phyloP scores from a whole-genome alignment of 176 grass and related monocot genomes.

The Rhipidocladum racemiflorum region DNA sequence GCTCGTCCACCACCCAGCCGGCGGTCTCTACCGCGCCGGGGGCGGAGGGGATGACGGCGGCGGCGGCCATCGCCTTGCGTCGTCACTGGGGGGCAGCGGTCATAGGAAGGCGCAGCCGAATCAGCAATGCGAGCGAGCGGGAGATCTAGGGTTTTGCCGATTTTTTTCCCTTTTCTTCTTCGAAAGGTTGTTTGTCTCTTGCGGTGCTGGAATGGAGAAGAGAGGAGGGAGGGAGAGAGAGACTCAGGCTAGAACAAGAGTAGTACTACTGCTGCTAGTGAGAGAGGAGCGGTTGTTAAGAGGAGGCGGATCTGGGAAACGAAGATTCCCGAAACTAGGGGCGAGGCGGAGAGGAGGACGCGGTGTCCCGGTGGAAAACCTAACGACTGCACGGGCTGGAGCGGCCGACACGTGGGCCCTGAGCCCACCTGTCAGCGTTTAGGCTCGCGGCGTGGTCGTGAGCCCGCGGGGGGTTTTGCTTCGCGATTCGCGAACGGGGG shows the following conservation, averaged over 20 bases:
- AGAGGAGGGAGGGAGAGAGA: neutral
- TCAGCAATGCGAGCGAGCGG: conserved; percentile 26
- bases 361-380: neutral
- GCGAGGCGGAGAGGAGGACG: conserved; percentile 4
- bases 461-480: neutral
- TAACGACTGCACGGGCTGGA: neutral
- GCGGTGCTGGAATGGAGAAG: conserved; percentile 4
- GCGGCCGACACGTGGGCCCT: neutral
- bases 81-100: conserved; percentile 21
- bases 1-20: conserved; percentile 55
- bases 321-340: conserved; percentile 36
- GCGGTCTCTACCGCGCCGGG: conserved; percentile 19
- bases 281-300: neutral
- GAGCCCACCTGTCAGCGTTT: neutral
- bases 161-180: neutral
- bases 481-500: neutral
- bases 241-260: no score
- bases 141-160: conserved; percentile 82
- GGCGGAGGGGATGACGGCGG: conserved; percentile 24
- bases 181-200: neutral
- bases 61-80: conserved; percentile 44
- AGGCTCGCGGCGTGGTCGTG: neutral
- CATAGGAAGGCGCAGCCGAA: conserved; percentile 16
- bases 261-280: neutral
- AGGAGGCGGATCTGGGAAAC: conserved; percentile 38